Conservation (phyloP, 495 filamentous ascomycete species). For the Neurospora pannonica region DNA sequence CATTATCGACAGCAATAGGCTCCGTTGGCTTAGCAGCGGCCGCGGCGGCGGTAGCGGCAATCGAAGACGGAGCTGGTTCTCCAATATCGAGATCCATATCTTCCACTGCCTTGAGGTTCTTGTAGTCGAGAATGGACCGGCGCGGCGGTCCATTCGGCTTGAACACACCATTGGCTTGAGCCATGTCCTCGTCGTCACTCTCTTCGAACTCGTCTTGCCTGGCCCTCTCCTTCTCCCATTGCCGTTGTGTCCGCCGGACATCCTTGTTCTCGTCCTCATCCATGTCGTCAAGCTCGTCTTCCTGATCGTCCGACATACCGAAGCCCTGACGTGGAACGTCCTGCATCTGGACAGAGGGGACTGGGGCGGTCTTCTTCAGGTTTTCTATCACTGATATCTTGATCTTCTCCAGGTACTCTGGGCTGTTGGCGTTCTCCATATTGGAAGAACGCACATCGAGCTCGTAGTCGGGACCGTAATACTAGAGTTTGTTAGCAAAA, state of each 20-base stretch:
- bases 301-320: conserved; percentile 68
- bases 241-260: conserved; percentile 67
- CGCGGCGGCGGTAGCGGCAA: conserved; percentile 38
- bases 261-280: conserved; percentile 92
- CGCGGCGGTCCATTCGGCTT: conserved; percentile 52
- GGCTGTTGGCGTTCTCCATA: conserved; percentile 97
- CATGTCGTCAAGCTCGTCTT: conserved; percentile 77
- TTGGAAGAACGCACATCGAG: conserved; percentile 92
- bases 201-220: conserved; percentile 71
- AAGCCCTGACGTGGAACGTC: conserved; percentile 77
- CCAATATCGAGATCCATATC: conserved; percentile 51
- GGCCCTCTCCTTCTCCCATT: conserved; percentile 69
- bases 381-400: conserved; percentile 87
- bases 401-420: conserved; percentile 94
- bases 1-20: conserved; percentile 38
- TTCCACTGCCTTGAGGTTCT: conserved; percentile 58
- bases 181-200: conserved; percentile 83
- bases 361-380: conserved; percentile 75
- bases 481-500: conserved; percentile 46
- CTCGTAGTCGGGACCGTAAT: conserved; percentile 94
- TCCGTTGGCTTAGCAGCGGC: conserved; percentile 37
- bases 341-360: conserved; percentile 88
- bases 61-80: conserved; percentile 46
- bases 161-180: conserved; percentile 59
- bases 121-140: conserved; percentile 60